Evolutionary conservation across 129 eudicot genomes (phyloP), one percentile per base, ranked within the genome.

Genomic region (Escallonia herrerae): DNA sequence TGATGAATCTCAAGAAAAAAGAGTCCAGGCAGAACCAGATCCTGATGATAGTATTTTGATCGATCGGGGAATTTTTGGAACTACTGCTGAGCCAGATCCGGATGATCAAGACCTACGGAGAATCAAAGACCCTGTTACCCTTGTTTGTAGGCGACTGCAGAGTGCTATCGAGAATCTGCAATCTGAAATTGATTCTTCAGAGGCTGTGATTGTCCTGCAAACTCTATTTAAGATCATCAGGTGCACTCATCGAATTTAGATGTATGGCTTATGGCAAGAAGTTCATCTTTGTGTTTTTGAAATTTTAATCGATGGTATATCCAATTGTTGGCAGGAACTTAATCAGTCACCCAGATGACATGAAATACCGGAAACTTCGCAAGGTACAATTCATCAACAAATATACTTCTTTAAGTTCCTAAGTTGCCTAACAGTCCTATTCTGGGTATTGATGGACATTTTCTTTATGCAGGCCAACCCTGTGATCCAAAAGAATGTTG

Each of bases 91-190:
- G 73, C 84, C 82, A 52, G 82, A 82, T 72, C 80, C 78, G 8
- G 85, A 91, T 80, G 85, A 83, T 59, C 80, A 76, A 48, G 97
- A 83, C 67, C 69, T 91, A 61, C 83, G 74, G 78, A 83, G 81
- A 71, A 88, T 91, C 60, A 91, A 88, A 77, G 98, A 88, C 73
- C 96, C 98, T 12, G 95, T 83, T 45, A 47, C 78, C 40, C 40
- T 80, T 60, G 60, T 86, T 49, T 85, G 81, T 69, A 71, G 72
- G 74, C 91, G 86, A 58, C 54, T 93, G 59, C 82, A 77, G 60
- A 83, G 80, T 61, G 84, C 89, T 53, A 80, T 93, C 58, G 72
- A 82, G 80, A 77, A 60, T 58, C 74, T 93, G 74, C 86, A 70
- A 65, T 67, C 82, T 58, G 96, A 93, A 79, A 89, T 77, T 39